Evolutionary conservation across 305 asterid genomes (phyloP).

Genomic region (Withania somnifera): DNA sequence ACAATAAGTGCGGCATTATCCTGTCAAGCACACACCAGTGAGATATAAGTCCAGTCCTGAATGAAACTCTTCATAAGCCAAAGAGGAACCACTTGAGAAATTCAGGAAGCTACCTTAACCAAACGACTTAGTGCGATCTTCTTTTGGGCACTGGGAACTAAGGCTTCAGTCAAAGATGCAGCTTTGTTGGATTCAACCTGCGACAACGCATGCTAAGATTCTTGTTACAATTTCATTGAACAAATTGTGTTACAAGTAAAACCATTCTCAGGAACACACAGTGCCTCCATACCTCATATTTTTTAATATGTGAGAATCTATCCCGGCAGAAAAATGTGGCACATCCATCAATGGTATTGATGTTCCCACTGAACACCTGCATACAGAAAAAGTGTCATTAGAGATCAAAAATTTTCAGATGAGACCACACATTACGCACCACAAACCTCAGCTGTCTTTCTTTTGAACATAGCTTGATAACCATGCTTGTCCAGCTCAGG

Average conservation of each 20-base stretch:
- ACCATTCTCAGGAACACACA: background rate
- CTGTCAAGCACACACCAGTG: slow-evolving; percentile 24
- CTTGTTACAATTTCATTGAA: background rate
- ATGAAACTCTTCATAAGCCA: background rate
- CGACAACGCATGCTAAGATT: slow-evolving; percentile 9
- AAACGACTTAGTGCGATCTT: slow-evolving; percentile 72
- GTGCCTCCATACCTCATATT: slow-evolving; percentile 61
- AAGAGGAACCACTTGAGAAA: background rate
- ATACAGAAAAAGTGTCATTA: slow-evolving; percentile 5
- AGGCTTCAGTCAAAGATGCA: slow-evolving; percentile 83
- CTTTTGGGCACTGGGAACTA: slow-evolving; percentile 73
- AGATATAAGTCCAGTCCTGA: background rate
- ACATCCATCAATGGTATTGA: slow-evolving; percentile 62
- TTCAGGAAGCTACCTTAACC: slow-evolving; percentile 49
- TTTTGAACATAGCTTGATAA: slow-evolving; percentile 78
- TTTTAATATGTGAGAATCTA: slow-evolving; percentile 81
- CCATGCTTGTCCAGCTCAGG: slow-evolving; percentile 99
- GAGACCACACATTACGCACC: slow-evolving; percentile 4
- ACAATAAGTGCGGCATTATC: slow-evolving; percentile 79
- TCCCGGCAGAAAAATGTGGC: slow-evolving; percentile 98
- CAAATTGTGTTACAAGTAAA: background rate
- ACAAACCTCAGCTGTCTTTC: slow-evolving; percentile 82
- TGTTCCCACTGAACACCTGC: slow-evolving; percentile 60
- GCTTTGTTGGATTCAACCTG: slow-evolving; percentile 99
- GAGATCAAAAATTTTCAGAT: slow-evolving; percentile 4